A percentile compares a stretch with the other conserved stretches of the same genome.
These are phyloP conservation scores for Eragrostis curvula DNA, from an alignment of 176 grass and related monocot genomes.

Conservation along the genomic window DNA sequence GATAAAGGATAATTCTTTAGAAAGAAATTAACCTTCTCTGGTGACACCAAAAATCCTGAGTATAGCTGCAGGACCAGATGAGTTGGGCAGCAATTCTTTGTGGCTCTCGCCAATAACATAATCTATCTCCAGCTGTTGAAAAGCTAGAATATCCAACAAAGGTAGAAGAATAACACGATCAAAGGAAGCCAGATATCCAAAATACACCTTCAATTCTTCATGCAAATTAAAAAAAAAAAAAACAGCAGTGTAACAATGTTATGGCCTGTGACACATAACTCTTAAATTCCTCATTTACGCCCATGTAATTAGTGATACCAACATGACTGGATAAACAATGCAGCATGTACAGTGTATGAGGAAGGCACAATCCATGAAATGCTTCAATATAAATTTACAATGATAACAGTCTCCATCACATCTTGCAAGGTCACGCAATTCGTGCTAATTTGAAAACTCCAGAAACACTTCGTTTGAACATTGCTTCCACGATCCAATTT, in stretches of 20 bases:
- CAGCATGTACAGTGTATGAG: constrained; percentile 1
- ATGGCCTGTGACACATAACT: background rate
- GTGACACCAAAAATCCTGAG: constrained; percentile 96
- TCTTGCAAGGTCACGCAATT: background rate
- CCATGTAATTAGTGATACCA: constrained; percentile 12
- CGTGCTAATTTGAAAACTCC: background rate
- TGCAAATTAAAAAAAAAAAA: constrained; percentile 22
- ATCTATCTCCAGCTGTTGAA: constrained; percentile 98
- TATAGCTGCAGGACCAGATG: constrained; percentile 86
- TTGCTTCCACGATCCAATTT: background rate
- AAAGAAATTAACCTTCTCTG: constrained; percentile 75
- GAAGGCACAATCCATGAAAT: background rate
- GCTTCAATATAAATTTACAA: background rate
- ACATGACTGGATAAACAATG: constrained; percentile 12
- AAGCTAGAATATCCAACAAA: constrained; percentile 61
- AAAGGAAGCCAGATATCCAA: constrained; percentile 21
- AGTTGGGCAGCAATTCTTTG: constrained; percentile 75
- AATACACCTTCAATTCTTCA: background rate
- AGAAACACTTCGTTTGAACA: background rate
- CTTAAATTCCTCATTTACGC: constrained; percentile 14
- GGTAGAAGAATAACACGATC: constrained; percentile 14
- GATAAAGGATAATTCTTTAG: background rate
- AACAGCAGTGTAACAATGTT: background rate
- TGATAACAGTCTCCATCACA: background rate
- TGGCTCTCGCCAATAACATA: constrained; percentile 91